Evolutionary conservation across 176 grass and related monocot species (phyloP).

Genomic region (Thalia dealbata): DNA sequence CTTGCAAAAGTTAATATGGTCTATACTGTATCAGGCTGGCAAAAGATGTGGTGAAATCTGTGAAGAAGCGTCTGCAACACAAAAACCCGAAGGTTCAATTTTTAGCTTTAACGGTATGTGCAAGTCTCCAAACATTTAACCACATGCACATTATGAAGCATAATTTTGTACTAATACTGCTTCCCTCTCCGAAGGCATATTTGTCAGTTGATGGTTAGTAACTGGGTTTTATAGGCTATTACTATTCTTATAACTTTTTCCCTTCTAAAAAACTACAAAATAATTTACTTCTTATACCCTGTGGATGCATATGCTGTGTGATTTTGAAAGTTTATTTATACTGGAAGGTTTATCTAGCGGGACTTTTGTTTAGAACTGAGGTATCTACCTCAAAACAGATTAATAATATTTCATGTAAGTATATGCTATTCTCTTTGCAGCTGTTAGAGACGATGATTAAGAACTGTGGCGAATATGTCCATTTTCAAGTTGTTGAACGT

Average conservation of each 20-base stretch:
- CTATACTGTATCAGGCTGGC: conserved; percentile 49
- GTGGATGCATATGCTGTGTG: background rate
- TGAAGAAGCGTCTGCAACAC: conserved; percentile 86
- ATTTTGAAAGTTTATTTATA: background rate
- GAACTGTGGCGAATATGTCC: conserved; percentile 76
- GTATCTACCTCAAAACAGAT: background rate
- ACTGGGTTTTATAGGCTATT: background rate
- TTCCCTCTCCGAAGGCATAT: background rate
- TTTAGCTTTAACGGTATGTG: conserved; percentile 67
- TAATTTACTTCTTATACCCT: background rate
- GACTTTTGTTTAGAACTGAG: background rate
- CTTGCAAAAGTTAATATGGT: background rate
- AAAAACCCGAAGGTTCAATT: conserved; percentile 66
- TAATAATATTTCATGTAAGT: background rate
- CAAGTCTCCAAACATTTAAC: background rate
- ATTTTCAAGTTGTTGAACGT: conserved; percentile 65
- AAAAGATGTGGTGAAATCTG: conserved; percentile 78
- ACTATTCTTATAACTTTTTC: background rate
- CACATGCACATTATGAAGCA: background rate
- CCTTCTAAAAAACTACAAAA: background rate
- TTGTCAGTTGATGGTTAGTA: background rate
- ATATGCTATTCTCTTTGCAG: conserved; percentile 26
- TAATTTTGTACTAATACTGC: background rate
- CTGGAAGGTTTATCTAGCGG: background rate
- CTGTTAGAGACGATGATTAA: conserved; percentile 80